Percentiles rank a stretch among this genome's conserved stretches.
These are phyloP conservation scores for Ambrosia artemisiifolia DNA, from an alignment of 129 eudicot genomes.

Conservation along the genomic window DNA sequence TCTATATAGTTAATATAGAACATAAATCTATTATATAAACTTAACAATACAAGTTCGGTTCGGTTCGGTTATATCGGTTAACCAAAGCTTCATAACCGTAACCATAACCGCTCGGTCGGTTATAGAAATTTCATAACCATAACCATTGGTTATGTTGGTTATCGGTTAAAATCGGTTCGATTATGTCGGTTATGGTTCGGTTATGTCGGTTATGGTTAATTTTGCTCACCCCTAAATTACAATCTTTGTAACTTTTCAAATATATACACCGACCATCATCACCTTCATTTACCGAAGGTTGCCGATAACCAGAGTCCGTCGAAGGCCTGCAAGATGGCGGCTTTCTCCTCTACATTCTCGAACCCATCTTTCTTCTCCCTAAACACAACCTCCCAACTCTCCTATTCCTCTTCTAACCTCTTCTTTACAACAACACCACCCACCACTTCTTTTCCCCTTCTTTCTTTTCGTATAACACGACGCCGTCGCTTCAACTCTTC, in stretches of 20 bases:
- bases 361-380: conserved; percentile 13
- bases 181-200: too few species aligned
- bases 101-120: too few species aligned
- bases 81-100: too few species aligned
- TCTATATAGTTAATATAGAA: too few species aligned
- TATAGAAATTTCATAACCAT: too few species aligned
- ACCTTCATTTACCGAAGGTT: background rate
- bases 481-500: conserved; percentile 33
- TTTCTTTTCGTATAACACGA: conserved; percentile 7
- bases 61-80: too few species aligned
- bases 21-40: too few species aligned
- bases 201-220: too few species aligned
- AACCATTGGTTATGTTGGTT: too few species aligned
- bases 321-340: conserved; percentile 23
- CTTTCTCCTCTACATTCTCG: conserved; percentile 15
- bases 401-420: conserved; percentile 11
- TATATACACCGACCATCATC: background rate
- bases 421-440: conserved; percentile 4
- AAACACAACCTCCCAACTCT: conserved; percentile 15
- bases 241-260: background rate
- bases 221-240: too few species aligned
- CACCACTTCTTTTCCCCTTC: conserved; percentile 20
- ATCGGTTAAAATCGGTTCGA: too few species aligned
- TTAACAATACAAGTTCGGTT: too few species aligned
- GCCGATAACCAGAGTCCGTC: background rate